Conservation (phyloP, 2,329 filamentous ascomycete species). For the Ophiosphaerella narmari region DNA sequence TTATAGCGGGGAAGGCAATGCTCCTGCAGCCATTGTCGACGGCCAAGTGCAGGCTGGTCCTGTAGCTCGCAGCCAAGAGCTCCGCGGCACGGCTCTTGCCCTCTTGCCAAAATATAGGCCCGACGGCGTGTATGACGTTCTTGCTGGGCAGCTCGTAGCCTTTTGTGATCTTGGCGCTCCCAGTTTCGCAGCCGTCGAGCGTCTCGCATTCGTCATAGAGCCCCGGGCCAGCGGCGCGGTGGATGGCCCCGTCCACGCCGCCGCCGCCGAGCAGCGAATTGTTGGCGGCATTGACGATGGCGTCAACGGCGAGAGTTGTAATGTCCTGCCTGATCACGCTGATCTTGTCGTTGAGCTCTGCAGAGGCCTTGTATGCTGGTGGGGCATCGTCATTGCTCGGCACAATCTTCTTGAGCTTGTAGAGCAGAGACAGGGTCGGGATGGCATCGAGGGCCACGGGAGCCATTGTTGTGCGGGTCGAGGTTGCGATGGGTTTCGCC, state of each 20-base stretch:
- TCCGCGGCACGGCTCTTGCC: conserved; percentile 43
- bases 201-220: conserved; percentile 73
- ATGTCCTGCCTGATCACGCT: conserved; percentile 77
- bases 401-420: conserved; percentile 60
- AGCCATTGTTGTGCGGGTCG: conserved; percentile 17
- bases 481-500: conserved; percentile 17
- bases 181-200: conserved; percentile 75
- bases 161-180: conserved; percentile 79
- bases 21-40: conserved; percentile 67
- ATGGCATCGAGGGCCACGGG: conserved; percentile 58
- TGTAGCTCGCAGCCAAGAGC: conserved; percentile 69
- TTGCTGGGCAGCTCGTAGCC: conserved; percentile 76
- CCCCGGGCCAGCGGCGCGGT: conserved; percentile 73
- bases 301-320: conserved; percentile 75
- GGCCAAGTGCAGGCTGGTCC: conserved; percentile 72
- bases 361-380: conserved; percentile 17
- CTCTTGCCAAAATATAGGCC: conserved; percentile 70
- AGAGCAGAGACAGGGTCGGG: conserved; percentile 67
- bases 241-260: conserved; percentile 81
- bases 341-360: conserved; percentile 66
- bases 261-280: conserved; percentile 77
- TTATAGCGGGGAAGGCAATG: conserved; percentile 82
- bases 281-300: conserved; percentile 95
- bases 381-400: conserved; percentile 18
- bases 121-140: conserved; percentile 88